Conservation (phyloP, 2,329 filamentous ascomycete genomes). For the Nigrograna mackinnonii region DNA sequence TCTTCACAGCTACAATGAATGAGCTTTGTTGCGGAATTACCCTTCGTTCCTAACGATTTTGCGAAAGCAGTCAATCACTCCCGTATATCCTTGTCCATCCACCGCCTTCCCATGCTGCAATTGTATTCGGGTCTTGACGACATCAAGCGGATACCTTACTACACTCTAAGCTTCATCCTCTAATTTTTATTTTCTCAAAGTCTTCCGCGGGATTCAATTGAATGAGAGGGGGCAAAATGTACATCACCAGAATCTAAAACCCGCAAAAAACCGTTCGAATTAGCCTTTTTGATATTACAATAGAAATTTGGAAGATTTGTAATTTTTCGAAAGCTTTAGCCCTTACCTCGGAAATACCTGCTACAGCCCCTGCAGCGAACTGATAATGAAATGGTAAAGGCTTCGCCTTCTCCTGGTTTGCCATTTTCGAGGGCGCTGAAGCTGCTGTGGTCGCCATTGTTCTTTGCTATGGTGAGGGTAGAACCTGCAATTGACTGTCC, state of each 20-base stretch:
- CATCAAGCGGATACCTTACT: slow-evolving; percentile 37
- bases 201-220: too few species aligned
- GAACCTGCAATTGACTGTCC: too few species aligned
- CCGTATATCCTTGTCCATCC: slow-evolving; percentile 26
- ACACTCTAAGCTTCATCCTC: slow-evolving; percentile 19
- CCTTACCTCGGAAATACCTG: slow-evolving; percentile 24
- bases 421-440: background rate
- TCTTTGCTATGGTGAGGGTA: too few species aligned
- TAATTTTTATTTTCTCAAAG: too few species aligned
- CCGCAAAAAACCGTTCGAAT: too few species aligned
- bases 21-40: too few species aligned
- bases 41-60: slow-evolving; percentile 31
- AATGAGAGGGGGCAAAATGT: too few species aligned
- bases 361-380: slow-evolving; percentile 30
- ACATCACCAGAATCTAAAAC: slow-evolving; percentile 33
- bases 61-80: slow-evolving; percentile 30
- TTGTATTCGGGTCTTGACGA: slow-evolving; percentile 35
- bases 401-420: slow-evolving; percentile 8
- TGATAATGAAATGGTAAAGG: slow-evolving; percentile 31
- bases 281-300: too few species aligned
- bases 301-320: too few species aligned
- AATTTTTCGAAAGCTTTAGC: too few species aligned
- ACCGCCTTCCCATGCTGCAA: slow-evolving; percentile 25
- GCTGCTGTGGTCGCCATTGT: slow-evolving; percentile 10
- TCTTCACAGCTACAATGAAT: background rate